Evolutionary conservation across 371 early-diverging fungal genomes (phyloP), one percentile per base, ranked within the genome.

Genomic region (Mycotypha africana): DNA sequence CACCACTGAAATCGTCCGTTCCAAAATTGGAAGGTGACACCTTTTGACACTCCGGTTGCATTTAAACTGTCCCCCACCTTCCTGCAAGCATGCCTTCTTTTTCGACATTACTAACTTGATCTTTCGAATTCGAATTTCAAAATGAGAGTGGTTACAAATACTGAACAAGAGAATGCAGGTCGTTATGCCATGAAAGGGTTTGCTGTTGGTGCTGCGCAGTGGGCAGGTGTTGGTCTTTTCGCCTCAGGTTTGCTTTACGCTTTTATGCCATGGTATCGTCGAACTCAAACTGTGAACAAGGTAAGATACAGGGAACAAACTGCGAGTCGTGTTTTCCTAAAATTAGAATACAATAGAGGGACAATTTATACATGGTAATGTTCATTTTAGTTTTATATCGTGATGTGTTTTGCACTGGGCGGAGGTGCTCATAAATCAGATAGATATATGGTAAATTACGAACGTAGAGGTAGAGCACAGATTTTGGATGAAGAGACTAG

Each of bases 181-280:
- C 40, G 45, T 15, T 62, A 75, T 53, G 69, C 71, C 45, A 75
- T 75, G 75, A 75, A 75, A 41, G 75, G 75, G 3, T 75, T 70
- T 40, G 61, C 62, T 22, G 59, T 71, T 48, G 75, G 75, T 32
- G 45, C 52, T 8, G 67, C 69, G 4, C 68, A 75, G 45, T 75
- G 75, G 75, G 75, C 59, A 23, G 60, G 65, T 46, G 70, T 75
- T 15, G 75, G 75, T 51, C 17, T 75, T 0, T 64, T 68, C 47
- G 71, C 62, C 14, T 68, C 75, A 6, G 68, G 63, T 21, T 38
- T 68, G 16, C 51, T 62, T 23, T 69, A 71, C 31, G 52, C 69
- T 9, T 68, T 69, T 23, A 50, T 62, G 45, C 75, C 75, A 38
- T 66, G 75, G 65, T 75, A 69, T 38, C 59, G 69, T 16, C 60